Evolutionary conservation across 176 grass and related monocot species (phyloP).

Genomic region (Lolium perenne): DNA sequence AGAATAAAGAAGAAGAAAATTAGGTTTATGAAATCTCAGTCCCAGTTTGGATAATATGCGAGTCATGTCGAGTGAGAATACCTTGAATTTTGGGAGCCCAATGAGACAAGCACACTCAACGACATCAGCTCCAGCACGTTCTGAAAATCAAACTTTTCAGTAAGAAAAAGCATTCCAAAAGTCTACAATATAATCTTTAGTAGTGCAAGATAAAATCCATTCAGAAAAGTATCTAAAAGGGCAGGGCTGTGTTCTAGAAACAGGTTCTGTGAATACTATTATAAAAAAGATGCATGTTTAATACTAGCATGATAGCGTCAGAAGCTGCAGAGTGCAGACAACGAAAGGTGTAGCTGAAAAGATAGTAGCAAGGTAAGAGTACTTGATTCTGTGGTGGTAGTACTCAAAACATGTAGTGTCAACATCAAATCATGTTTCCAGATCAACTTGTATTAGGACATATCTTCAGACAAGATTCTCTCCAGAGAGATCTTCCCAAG

Average conservation of each 20-base stretch:
- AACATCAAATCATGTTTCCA: conserved; percentile 43
- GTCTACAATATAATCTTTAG: not conserved
- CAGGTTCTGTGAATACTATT: conserved; percentile 1
- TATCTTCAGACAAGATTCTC: conserved; percentile 38
- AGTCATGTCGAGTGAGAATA: conserved; percentile 30
- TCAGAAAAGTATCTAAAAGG: not conserved
- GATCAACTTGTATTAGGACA: conserved; percentile 17
- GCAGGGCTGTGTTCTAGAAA: not conserved
- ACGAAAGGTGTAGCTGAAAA: not conserved
- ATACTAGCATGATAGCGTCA: not conserved
- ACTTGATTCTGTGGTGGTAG: conserved; percentile 17
- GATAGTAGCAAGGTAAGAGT: not conserved
- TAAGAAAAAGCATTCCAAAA: conserved; percentile 5
- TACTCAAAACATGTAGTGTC: conserved; percentile 29
- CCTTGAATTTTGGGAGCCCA: conserved; percentile 90
- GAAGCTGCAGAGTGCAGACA: conserved; percentile 22
- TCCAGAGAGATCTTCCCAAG: conserved; percentile 31
- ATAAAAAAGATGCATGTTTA: not conserved
- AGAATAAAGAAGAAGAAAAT: not conserved
- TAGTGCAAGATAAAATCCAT: conserved; percentile 1
- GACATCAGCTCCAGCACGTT: conserved; percentile 78
- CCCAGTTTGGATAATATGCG: not conserved
- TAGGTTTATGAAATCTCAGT: not conserved
- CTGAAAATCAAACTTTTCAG: conserved; percentile 50
- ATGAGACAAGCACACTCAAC: conserved; percentile 92